Evolutionary conservation across 345 rosid species (phyloP).

Genomic region (Raphanus sativus): DNA sequence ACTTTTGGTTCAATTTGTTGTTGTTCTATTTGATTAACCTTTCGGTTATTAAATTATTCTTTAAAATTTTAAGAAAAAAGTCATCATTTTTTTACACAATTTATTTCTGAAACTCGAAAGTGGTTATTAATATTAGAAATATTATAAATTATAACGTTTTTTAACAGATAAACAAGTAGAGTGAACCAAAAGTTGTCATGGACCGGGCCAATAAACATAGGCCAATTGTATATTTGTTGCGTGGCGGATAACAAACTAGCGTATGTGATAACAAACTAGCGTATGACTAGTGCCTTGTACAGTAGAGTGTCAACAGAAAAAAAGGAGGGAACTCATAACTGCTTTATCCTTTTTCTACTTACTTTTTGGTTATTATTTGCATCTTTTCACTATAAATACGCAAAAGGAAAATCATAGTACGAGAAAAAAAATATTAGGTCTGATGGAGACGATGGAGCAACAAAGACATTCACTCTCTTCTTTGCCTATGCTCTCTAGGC

Average conservation of each 20-base stretch:
- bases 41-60: slow-evolving; percentile 20
- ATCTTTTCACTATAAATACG: slow-evolving; percentile 5
- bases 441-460: slow-evolving; percentile 52
- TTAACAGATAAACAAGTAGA: too few species aligned
- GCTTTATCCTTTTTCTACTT: slow-evolving; percentile 22
- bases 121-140: neutral
- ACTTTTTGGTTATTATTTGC: neutral
- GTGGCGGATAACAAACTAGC: slow-evolving; percentile 26
- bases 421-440: neutral
- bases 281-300: slow-evolving; percentile 32
- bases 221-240: neutral
- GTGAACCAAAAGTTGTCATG: neutral
- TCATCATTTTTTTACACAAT: neutral
- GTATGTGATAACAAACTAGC: slow-evolving; percentile 32
- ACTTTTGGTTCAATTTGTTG: slow-evolving; percentile 20
- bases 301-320: slow-evolving; percentile 23
- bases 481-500: slow-evolving; percentile 57
- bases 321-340: slow-evolving; percentile 44
- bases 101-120: neutral
- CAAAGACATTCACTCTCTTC: slow-evolving; percentile 44
- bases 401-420: neutral
- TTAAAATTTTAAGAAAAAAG: neutral
- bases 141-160: too few species aligned
- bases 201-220: neutral
- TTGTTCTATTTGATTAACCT: slow-evolving; percentile 18